Conservation (phyloP, 73 alveolate species). For the Stentor roeselii region DNA sequence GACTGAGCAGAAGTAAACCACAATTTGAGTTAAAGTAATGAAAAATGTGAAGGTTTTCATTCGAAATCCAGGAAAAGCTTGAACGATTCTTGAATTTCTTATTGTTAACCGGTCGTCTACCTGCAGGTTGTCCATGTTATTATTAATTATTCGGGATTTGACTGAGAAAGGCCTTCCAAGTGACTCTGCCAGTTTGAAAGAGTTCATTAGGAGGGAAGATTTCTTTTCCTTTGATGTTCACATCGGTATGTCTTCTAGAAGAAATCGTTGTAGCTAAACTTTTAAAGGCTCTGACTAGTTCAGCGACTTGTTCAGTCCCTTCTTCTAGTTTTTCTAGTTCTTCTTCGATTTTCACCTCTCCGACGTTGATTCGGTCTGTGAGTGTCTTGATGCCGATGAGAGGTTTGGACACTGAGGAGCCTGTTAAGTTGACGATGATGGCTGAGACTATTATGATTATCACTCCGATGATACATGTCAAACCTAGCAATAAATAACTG, state of each 20-base stretch:
- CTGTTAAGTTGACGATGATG: not conserved
- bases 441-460: not conserved
- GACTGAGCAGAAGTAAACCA: not conserved
- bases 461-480: not conserved
- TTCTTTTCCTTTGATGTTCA: not conserved
- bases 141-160: no score
- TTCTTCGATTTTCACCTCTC: not conserved
- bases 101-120: no score
- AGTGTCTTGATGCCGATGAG: not conserved
- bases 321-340: not conserved
- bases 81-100: no score
- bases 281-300: not conserved
- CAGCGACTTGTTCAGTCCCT: constrained; percentile 12
- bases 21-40: not conserved
- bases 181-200: not conserved
- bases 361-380: not conserved
- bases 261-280: not conserved
- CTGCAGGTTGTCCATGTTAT: no score
- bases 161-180: no score
- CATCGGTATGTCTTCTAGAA: not conserved
- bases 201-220: not conserved
- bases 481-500: not conserved
- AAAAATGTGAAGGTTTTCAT: constrained; percentile 1
- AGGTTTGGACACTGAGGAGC: not conserved
- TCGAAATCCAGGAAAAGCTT: not conserved